Conservation (phyloP, 1,284 basidiomycete species). For the Ganoderma sp. region DNA sequence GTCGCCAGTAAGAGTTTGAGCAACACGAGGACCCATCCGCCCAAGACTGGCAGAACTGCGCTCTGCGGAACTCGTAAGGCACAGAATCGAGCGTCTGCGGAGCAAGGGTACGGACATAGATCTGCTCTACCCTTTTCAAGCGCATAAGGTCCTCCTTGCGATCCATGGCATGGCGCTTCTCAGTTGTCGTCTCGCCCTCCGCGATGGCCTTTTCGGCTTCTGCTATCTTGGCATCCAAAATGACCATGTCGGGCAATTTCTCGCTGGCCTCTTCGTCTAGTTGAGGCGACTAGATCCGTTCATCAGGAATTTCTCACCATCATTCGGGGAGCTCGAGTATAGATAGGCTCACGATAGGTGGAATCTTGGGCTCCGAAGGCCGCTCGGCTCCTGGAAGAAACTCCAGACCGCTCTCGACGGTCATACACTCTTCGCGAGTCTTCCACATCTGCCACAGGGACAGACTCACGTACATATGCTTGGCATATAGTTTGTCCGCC, state of each 20-base stretch:
- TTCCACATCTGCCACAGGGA: slow-evolving; percentile 95
- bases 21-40: slow-evolving; percentile 88
- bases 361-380: slow-evolving; percentile 40
- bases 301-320: slow-evolving; percentile 13
- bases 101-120: slow-evolving; percentile 72
- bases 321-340: slow-evolving; percentile 1
- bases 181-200: slow-evolving; percentile 56
- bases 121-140: slow-evolving; percentile 85
- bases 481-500: slow-evolving; percentile 88
- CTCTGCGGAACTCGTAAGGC: slow-evolving; percentile 49
- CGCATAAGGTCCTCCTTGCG: slow-evolving; percentile 81
- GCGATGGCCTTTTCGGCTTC: slow-evolving; percentile 67
- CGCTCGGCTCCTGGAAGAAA: slow-evolving; percentile 72
- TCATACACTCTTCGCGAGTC: slow-evolving; percentile 93
- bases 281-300: slow-evolving; percentile 20
- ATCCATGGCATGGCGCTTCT: slow-evolving; percentile 71
- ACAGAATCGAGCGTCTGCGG: slow-evolving; percentile 5
- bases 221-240: slow-evolving; percentile 73
- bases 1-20: slow-evolving; percentile 89
- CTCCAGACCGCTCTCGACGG: slow-evolving; percentile 90
- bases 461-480: slow-evolving; percentile 90
- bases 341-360: slow-evolving; percentile 45
- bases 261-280: slow-evolving; percentile 68
- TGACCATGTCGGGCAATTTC: slow-evolving; percentile 67
- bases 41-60: slow-evolving; percentile 80